phyloP scores from a whole-genome alignment of 2,329 filamentous ascomycete genomes.

The Aureobasidium sp. region DNA sequence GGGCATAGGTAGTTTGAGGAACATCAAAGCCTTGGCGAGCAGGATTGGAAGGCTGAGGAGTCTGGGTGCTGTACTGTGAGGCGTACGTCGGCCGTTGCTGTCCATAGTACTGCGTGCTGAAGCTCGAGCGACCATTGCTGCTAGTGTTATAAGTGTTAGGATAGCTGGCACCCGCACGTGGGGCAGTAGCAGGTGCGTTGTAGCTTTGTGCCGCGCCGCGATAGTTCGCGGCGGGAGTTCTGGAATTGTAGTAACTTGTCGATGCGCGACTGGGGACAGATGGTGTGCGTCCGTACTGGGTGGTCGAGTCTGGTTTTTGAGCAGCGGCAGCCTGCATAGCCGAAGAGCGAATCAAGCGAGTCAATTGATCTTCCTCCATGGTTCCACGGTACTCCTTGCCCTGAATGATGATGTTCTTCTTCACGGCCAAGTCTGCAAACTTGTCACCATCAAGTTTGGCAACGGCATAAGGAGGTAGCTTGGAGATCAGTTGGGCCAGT shows the following conservation, averaged over 20 bases:
- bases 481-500: slow-evolving; percentile 64
- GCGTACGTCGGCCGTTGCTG: neutral
- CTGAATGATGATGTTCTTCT: slow-evolving; percentile 67
- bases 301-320: neutral
- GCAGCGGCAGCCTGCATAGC: slow-evolving; percentile 25
- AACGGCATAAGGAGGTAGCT: slow-evolving; percentile 75
- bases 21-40: slow-evolving; percentile 4
- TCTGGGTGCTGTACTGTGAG: slow-evolving; percentile 3
- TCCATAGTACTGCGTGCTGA: slow-evolving; percentile 9
- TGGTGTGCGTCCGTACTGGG: slow-evolving; percentile 13
- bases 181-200: slow-evolving; percentile 8
- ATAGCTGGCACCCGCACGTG: neutral
- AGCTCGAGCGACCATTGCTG: neutral
- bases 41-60: slow-evolving; percentile 4
- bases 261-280: slow-evolving; percentile 10
- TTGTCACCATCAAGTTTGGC: slow-evolving; percentile 81
- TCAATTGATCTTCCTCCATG: slow-evolving; percentile 71
- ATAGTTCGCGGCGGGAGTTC: slow-evolving; percentile 24
- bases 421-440: slow-evolving; percentile 74
- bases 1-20: slow-evolving; percentile 3
- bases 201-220: slow-evolving; percentile 17
- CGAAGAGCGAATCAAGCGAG: slow-evolving; percentile 34
- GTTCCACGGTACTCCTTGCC: slow-evolving; percentile 67
- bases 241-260: slow-evolving; percentile 17
- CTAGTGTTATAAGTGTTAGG: slow-evolving; percentile 3